Base-by-base conservation (phyloP, 1,284 basidiomycete genomes). In the Heterobasidion irregulare region DNA sequence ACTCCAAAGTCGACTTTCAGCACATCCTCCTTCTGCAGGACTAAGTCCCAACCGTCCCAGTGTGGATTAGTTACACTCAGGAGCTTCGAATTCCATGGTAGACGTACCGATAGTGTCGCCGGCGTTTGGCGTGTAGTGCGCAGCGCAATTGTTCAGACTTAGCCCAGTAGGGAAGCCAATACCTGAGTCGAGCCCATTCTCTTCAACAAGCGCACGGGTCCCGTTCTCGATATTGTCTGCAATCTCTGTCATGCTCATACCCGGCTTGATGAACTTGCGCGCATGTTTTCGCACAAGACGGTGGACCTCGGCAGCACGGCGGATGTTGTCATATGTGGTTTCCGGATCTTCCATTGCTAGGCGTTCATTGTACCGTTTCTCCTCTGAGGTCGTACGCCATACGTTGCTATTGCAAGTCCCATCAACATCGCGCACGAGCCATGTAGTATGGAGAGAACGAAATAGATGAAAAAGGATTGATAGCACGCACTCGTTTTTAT, bases 1-100 rank as follows among this genome's bases (percentile, higher is more conserved):
- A 99, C 93, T 56, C 96, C 96, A 67, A 99, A 85, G 70, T 99
- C 97, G 52, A 99, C 92, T 73, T 99, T 99, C 65, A 99, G 76
- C 19, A 98, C 90, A 66, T 99, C 96, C 44, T 84, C 80, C 55
- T 83, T 71, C 65, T 91, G 79, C 44, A 99, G 75, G 26, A 96
- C 93, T 89, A 66, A 15, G 12, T 19, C 26, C 26, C 26, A 26
- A 26, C 26, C 26, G 26, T 26, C 26, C 26, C 26, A 26, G 26
- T 26, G 6, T 26, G 26, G 26, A 6, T 26, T 26, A 26, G 7
- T 50, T 33, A 33, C 33, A n/a, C 16, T n/a, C 26, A 36, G 41
- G 32, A 45, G 41, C 16, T 13, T 16, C 16, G 12, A 6, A 13
- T 44, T 44, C 16, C 13, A 44, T 16, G 41, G 48, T 16, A 10